phyloP scores from a whole-genome alignment of 2,329 filamentous ascomycete genomes.

The Alternaria incomplexa region DNA sequence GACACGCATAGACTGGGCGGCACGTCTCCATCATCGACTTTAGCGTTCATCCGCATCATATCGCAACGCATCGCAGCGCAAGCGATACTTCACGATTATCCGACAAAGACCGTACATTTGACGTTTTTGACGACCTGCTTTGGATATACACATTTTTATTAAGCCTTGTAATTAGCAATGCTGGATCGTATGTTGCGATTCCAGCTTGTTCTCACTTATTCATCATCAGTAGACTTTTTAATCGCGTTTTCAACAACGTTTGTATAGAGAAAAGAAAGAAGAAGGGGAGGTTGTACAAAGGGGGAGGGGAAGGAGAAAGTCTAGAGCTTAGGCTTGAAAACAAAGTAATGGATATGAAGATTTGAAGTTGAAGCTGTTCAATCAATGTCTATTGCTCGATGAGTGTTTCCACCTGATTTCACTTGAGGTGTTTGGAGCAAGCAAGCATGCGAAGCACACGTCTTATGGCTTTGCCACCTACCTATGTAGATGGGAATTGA shows the following conservation, averaged over 20 bases:
- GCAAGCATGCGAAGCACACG: too few relatives aligned
- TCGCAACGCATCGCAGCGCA: not conserved
- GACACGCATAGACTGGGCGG: not conserved
- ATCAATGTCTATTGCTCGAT: too few relatives aligned
- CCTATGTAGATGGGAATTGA: too few relatives aligned
- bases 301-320: not conserved
- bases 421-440: too few relatives aligned
- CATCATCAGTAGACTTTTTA: not conserved
- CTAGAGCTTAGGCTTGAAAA: not conserved
- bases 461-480: too few relatives aligned
- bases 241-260: conserved; percentile 1
- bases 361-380: too few relatives aligned
- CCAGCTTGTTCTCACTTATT: not conserved
- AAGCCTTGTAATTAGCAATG: not conserved
- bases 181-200: not conserved
- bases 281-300: not conserved
- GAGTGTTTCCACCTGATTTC: too few relatives aligned
- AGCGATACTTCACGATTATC: not conserved
- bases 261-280: not conserved
- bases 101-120: not conserved
- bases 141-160: not conserved
- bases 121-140: not conserved
- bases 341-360: too few relatives aligned
- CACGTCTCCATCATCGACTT: not conserved
- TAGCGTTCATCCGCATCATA: not conserved